Evolutionary conservation across 2,329 filamentous ascomycete genomes (phyloP), one percentile per base, ranked within the genome.

Genomic region (Pseudocercospora eumusae): DNA sequence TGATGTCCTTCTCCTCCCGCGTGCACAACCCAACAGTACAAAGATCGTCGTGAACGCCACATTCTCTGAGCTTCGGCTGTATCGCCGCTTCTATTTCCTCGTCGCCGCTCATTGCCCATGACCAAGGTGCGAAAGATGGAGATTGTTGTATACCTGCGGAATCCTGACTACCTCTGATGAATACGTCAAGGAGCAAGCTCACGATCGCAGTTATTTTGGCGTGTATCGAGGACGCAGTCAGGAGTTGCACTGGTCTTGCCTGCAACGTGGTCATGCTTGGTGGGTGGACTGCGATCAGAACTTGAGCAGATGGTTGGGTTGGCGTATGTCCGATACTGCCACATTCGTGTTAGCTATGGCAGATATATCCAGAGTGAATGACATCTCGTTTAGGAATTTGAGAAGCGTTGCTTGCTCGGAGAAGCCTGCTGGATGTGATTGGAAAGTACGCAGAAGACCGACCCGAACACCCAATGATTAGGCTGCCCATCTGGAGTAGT

Each of bases 391-490:
- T 36, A 6, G 15, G 33, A 6, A 36, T 4, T 10, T 25, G 6
- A n/a, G 31, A 23, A 40, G 4, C 3, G 36, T 21, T 23, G 54
- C 54, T 42, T 25, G 23, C 25, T 31, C 15, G 36, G 33, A n/a
- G 33, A 7, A 2, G 33, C 1, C 15, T 36, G 33, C 33, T 36
- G 33, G 15, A n/a, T 36, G 33, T 10, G 1, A n/a, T 36, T 10
- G 33, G 6, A 5, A 36, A 36, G 13, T 10, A n/a, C 15, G 27
- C 18, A 54, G 11, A 33, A 31, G 27, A 31, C 50, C 18, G 4
- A 54, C 50, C 50, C 9, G 15, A 54, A 54, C 15, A 54, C 50
- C 50, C 50, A 54, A 31, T 54, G 27, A 23, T 54, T 54, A 4
- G 50, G n/a, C 21, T 9, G 13, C 8, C 50, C 23, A 8, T 2